Conservation (phyloP, 2,329 filamentous ascomycete species). For the Alternaria sp. region DNA sequence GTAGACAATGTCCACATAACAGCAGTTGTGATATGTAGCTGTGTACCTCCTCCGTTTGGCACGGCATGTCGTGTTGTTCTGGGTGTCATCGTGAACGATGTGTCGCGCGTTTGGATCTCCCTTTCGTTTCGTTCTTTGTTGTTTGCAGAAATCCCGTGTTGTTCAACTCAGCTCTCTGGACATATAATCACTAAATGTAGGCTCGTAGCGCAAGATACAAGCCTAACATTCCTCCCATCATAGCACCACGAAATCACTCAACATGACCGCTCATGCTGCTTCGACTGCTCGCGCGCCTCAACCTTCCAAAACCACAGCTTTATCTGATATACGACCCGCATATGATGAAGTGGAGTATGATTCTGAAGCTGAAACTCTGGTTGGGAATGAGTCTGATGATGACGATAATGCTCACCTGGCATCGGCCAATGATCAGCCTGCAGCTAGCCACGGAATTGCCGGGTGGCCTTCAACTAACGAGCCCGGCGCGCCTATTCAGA, state of each 20-base stretch:
- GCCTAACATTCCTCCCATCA: neutral
- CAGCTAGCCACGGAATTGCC: conserved; percentile 6
- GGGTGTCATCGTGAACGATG: neutral
- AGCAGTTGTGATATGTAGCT: neutral
- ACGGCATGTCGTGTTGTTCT: neutral
- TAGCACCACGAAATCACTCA: neutral
- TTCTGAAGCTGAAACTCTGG: conserved; percentile 13
- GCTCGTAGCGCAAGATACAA: neutral
- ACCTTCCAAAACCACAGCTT: neutral
- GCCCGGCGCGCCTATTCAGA: neutral
- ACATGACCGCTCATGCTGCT: neutral
- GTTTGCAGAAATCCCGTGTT: neutral
- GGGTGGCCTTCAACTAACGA: conserved; percentile 1
- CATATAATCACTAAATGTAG: neutral
- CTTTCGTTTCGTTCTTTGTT: conserved; percentile 1
- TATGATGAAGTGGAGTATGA: conserved; percentile 3
- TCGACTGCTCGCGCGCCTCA: neutral
- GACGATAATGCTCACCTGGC: conserved; percentile 3
- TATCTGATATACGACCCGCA: conserved; percentile 13
- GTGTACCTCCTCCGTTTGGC: neutral
- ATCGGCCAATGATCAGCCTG: conserved; percentile 2
- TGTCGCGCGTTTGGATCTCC: neutral
- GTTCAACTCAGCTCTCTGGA: neutral
- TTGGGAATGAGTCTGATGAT: conserved; percentile 11
- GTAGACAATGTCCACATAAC: neutral